Base-by-base conservation (phyloP, 495 filamentous ascomycete species). In the Bathelium albidoporum region DNA sequence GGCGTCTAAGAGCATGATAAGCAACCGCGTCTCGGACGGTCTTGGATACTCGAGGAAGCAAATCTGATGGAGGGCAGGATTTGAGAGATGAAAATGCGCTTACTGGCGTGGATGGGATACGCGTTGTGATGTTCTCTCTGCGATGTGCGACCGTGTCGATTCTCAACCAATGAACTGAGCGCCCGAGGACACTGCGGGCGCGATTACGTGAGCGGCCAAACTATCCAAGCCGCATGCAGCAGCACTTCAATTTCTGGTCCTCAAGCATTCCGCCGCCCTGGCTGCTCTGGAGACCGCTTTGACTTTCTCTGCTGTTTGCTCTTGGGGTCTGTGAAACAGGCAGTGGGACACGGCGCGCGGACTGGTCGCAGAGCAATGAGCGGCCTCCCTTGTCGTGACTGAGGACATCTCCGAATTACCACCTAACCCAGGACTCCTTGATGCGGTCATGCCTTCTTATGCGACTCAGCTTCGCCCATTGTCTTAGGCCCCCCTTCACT, bases 371-470 rank as follows among this genome's bases (percentile, higher is more conserved):
- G 5, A 55, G 49, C 49, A 28, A 55, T 55, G 49, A 55, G 22
- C 22, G 49, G 29, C 49, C 49, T 55, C 49, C 49, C 29, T 55
- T 26, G 26, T 29, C 49, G 22, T 55, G 20, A 55, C 24, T 55
- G 49, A 55, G 22, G 49, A 55, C 22, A 29, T 49, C 49, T 55
- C 24, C 11, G 20, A 55, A 24, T 24, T 55, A 55, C 49, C 49
- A 55, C n/a, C n/a, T n/a, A n/a, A n/a, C n/a, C n/a, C n/a, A n/a
- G n/a, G 29, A 55, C 49, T 55, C 49, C 49, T 24, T 55, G 49
- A 26, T 7, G 5, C 22, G 49, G 49, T 55, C 49, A 55, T 26
- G 49, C 49, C 49, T 55, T 55, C 49, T 55, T 26, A 24, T 29
- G 20, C 7, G 7, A 5, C 20, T 29, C 49, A 55, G 49, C 49